Evolutionary conservation across 2,329 filamentous ascomycete genomes (phyloP).

Genomic region (Cytospora mali): DNA sequence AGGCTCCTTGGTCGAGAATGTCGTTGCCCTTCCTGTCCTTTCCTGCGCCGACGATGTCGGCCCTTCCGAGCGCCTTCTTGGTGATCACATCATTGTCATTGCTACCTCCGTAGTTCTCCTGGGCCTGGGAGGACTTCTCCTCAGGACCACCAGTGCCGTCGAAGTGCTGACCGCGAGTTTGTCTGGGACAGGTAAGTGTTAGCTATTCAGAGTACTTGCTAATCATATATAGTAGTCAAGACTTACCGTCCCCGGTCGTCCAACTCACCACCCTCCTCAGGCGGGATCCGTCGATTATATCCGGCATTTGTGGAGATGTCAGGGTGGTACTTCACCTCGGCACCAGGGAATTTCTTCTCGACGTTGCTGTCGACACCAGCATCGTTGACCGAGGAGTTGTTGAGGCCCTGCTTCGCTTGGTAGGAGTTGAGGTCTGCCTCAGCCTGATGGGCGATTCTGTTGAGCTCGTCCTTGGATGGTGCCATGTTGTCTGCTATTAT

Average conservation of each 20-base stretch:
- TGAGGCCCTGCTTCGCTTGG: constrained; percentile 50
- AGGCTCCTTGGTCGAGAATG: constrained; percentile 40
- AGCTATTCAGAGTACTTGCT: background rate
- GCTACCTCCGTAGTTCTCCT: constrained; percentile 39
- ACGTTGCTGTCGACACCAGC: constrained; percentile 46
- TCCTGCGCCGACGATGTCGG: constrained; percentile 19
- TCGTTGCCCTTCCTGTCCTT: constrained; percentile 31
- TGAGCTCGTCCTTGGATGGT: constrained; percentile 40
- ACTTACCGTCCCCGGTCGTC: constrained; percentile 50
- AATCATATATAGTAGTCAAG: background rate
- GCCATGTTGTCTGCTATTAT: constrained; percentile 19
- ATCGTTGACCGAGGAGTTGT: constrained; percentile 44
- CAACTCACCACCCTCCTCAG: constrained; percentile 47
- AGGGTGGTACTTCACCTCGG: constrained; percentile 43
- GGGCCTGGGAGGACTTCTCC: constrained; percentile 41
- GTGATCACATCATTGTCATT: constrained; percentile 43
- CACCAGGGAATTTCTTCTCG: constrained; percentile 48
- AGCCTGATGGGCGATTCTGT: constrained; percentile 48
- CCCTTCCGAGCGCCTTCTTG: constrained; percentile 33
- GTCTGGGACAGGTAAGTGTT: constrained; percentile 37
- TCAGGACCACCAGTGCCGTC: constrained; percentile 48
- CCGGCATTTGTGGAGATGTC: constrained; percentile 49
- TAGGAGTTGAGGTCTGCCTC: constrained; percentile 53
- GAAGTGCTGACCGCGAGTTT: constrained; percentile 48
- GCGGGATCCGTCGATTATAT: constrained; percentile 50